Evolutionary conservation across 108 stramenopile genomes (phyloP), one percentile per base, ranked within the genome.

Genomic region (Cyclostephanos tholiformis): DNA sequence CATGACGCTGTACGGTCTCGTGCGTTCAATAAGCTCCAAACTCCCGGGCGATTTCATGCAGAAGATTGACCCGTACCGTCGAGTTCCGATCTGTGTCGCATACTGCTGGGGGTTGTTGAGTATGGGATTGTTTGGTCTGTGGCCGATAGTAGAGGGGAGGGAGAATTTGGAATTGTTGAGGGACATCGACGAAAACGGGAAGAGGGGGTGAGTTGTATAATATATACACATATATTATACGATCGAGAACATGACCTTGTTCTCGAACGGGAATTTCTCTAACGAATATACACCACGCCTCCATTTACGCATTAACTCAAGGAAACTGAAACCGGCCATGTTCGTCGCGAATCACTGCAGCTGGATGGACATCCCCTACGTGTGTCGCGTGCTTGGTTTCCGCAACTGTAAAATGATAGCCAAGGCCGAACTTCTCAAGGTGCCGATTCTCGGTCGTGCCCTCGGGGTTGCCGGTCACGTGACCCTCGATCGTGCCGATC

Each of bases 341-440:
- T 82, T 69, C 77, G 87, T 88, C 27, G 83, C 87, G 30, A 88
- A 88, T 39, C 87, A 88, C 65, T 69, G 68, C 20, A 84, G 82
- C 55, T 88, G 87, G 87, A 84, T 83, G 75, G 87, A 88, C 51
- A 88, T 88, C 17, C 81, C 81, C 0, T 85, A 60, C 38, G 71
- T 85, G 2, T 67, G 67, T 23, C 60, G 39, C 43, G 48, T 79
- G 35, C 74, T 85, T n/a, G 77, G 81, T 1, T 82, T 68, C 17
- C 72, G 49, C 6, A 85, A 85, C 49, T 84, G 85, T 56, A 85
- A 85, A 67, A 81, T 83, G 12, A 83, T 88, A 26, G 79, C 84
- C 22, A 88, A 88, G 63, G 61, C 69, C 11, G 85, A 85, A 72
- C 76, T 88, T 2, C 60, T 82, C 7, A 84, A 82, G 57, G 85